A percentile compares a stretch with the other conserved stretches of the same genome.
Evolutionary conservation across 345 rosid species (phyloP).

Genomic region (Psidium friedrichsthalianum): DNA sequence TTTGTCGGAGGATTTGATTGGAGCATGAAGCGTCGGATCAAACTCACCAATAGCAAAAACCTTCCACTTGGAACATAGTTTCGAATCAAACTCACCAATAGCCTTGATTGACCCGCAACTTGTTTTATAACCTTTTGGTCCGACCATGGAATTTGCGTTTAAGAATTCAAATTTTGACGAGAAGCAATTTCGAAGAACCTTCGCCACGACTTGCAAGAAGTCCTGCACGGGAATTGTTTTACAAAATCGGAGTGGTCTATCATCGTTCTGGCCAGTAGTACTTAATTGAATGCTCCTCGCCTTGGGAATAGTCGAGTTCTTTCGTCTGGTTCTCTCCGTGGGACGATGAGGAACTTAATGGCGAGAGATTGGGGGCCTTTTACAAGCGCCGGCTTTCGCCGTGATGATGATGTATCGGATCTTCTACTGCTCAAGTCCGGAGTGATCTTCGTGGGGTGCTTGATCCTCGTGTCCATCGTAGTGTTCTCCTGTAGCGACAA

Average conservation of each 20-base stretch:
- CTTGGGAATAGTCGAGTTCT: not conserved
- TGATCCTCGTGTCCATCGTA: not conserved
- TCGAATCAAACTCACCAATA: not conserved
- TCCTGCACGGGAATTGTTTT: not conserved
- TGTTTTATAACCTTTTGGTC: not conserved
- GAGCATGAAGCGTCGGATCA: not conserved
- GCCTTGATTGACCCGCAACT: not conserved
- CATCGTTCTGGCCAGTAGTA: not conserved
- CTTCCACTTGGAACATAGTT: not conserved
- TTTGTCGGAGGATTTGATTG: not conserved
- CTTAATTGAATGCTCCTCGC: not conserved
- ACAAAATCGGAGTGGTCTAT: not conserved
- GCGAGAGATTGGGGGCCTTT: not conserved
- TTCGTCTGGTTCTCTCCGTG: not conserved
- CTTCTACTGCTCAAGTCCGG: not conserved
- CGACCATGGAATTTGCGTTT: not conserved
- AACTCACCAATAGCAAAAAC: not conserved
- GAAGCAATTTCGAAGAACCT: not conserved
- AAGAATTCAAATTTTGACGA: not conserved
- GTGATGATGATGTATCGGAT: not conserved
- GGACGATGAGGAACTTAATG: not conserved
- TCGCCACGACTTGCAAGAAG: not conserved
- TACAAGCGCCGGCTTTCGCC: not conserved
- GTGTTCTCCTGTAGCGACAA: not conserved
- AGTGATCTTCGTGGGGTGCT: not conserved